Conservation (phyloP, 495 filamentous ascomycete genomes). For the Tuber magnatum region DNA sequence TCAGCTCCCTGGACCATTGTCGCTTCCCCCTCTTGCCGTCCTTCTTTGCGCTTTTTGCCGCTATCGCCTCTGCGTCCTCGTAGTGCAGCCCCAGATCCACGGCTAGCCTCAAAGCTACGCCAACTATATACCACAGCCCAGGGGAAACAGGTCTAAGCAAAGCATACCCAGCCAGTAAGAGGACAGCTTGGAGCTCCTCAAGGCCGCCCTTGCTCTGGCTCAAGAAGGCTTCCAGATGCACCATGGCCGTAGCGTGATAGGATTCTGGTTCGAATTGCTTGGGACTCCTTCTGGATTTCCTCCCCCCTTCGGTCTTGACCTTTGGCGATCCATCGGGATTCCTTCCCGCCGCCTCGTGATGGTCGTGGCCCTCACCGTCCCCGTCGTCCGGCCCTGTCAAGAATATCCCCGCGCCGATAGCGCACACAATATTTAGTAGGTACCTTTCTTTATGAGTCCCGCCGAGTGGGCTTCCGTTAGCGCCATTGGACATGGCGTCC, state of each 20-base stretch:
- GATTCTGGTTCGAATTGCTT: constrained; percentile 83
- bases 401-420: constrained; percentile 89
- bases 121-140: constrained; percentile 94
- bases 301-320: constrained; percentile 40
- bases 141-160: constrained; percentile 84
- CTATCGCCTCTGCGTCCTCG: constrained; percentile 71
- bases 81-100: constrained; percentile 90
- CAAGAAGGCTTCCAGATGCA: constrained; percentile 82
- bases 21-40: constrained; percentile 61
- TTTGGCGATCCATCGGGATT: constrained; percentile 38
- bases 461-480: constrained; percentile 50
- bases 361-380: constrained; percentile 43
- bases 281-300: constrained; percentile 26
- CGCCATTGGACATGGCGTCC: not conserved
- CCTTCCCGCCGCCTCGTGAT: constrained; percentile 5
- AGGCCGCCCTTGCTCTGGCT: constrained; percentile 70
- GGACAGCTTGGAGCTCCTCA: constrained; percentile 85
- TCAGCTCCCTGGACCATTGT: constrained; percentile 80
- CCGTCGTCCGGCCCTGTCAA: constrained; percentile 47
- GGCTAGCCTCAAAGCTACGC: constrained; percentile 79
- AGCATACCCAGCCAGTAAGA: constrained; percentile 85
- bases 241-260: constrained; percentile 88
- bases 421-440: constrained; percentile 94
- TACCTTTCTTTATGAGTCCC: constrained; percentile 79
- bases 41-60: constrained; percentile 44